Conservation (phyloP, 441 rosid species). For the Gossypium gossypioides region DNA sequence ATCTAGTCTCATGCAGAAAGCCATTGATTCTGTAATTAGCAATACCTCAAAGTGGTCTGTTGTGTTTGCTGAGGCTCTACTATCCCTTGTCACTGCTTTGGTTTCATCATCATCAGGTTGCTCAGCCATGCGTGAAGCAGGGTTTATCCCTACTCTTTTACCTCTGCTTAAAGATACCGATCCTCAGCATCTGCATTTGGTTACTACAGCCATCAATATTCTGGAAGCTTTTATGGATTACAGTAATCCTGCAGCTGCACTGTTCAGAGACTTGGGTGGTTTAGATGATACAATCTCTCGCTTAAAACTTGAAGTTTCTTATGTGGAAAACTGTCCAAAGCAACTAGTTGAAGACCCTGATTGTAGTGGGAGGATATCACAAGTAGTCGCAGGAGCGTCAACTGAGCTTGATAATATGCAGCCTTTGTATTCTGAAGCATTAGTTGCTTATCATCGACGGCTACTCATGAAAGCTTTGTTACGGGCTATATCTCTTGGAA, state of each 20-base stretch:
- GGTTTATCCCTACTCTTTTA: constrained; percentile 81
- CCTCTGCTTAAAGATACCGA: constrained; percentile 93
- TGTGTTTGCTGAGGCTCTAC: constrained; percentile 82
- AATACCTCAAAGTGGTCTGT: constrained; percentile 72
- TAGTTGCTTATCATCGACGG: constrained; percentile 70
- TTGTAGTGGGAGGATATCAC: constrained; percentile 30
- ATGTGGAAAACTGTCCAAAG: constrained; percentile 48
- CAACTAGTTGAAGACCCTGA: constrained; percentile 49
- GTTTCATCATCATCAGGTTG: constrained; percentile 92
- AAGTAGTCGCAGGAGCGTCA: constrained; percentile 32
- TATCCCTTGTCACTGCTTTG: constrained; percentile 82
- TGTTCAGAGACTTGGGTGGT: constrained; percentile 95
- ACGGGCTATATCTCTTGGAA: constrained; percentile 92
- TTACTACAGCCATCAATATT: constrained; percentile 77
- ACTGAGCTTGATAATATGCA: constrained; percentile 48
- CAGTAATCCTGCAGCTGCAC: constrained; percentile 85
- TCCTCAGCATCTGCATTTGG: constrained; percentile 88
- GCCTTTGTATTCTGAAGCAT: constrained; percentile 75
- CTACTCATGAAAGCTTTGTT: constrained; percentile 71
- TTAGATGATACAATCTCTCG: constrained; percentile 88
- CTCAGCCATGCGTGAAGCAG: constrained; percentile 95
- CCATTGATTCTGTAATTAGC: constrained; percentile 67
- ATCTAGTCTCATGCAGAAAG: constrained; percentile 87
- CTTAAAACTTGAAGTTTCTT: constrained; percentile 69
- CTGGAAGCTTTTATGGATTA: constrained; percentile 93